Base-by-base conservation (phyloP, 257 asterid genomes). In the Scutellaria galericulata region DNA sequence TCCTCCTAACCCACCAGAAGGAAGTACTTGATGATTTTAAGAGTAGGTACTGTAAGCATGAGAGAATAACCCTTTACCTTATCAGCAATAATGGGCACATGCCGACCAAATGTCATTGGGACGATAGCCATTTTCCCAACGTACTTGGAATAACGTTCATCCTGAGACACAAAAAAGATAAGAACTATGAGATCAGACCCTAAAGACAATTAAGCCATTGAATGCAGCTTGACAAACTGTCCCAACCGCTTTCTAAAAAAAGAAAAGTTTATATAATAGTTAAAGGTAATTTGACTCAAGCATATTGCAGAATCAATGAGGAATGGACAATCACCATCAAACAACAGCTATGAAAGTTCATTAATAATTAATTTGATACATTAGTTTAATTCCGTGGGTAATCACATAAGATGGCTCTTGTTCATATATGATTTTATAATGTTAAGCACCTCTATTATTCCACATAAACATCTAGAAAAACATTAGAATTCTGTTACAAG, bases 41-140 rank as follows among this genome's bases (percentile, higher is more conserved):
- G 45, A 69, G 47, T 53, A 57, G 75, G 72, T 15, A 37, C 50
- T 7, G 7, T 48, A 70, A 72, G 64, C 73, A 71, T 12, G 66
- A 62, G 60, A 74, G 54, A 65, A 57, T 45, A 11, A 31, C 20
- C 3, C 66, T 81, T 77, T 80, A 95, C 99, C 98, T 87, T 92
- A 79, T 95, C 99, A 54, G 96, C 80, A 51, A 95, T 87, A 52
- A 95, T 95, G n/a, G 99, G 99, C 63, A 95, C 97, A 80, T 87
- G 97, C 74, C 98, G 93, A 64, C 99, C 99, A 88, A 76, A 90
- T 71, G 97, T 92, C 96, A 88, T 75, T 12, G 99, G 99, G 67
- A 92, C 97, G 80, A 95, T 95, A 73, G 97, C 98, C 89, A 59
- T 80, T 90, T 79, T 85, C 57, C 99, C 99, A n/a, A 95, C 77